phyloP scores from a whole-genome alignment of 495 filamentous ascomycete genomes.

The Podospora bellae-mahoneyi region DNA sequence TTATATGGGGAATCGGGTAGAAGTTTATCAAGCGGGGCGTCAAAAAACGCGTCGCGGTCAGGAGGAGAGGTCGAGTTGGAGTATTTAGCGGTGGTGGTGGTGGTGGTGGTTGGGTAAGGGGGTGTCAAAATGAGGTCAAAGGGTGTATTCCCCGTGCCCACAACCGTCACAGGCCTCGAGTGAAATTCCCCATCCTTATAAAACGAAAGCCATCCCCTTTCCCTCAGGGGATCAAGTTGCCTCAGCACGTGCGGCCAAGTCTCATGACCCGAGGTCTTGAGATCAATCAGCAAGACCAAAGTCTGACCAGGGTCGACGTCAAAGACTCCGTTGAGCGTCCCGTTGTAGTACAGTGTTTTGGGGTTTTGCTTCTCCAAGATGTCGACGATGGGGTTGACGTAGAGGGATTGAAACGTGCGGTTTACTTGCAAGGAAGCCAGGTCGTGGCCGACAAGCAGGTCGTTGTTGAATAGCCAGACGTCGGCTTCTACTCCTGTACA shows the following conservation, averaged over 20 bases:
- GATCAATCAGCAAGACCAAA: conserved; percentile 67
- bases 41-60: conserved; percentile 60
- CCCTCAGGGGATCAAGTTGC: conserved; percentile 63
- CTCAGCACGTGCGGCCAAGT: conserved; percentile 56
- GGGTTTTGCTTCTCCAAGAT: conserved; percentile 56
- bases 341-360: conserved; percentile 42
- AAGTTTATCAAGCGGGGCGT: conserved; percentile 55
- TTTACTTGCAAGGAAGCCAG: conserved; percentile 47
- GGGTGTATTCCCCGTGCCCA: conserved; percentile 75
- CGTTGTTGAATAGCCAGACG: conserved; percentile 74
- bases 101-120: not conserved
- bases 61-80: conserved; percentile 43
- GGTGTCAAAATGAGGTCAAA: conserved; percentile 51
- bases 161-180: conserved; percentile 65
- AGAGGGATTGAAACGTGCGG: conserved; percentile 60
- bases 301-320: conserved; percentile 57
- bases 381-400: conserved; percentile 59
- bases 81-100: too few species aligned
- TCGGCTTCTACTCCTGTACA: conserved; percentile 82
- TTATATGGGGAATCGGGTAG: conserved; percentile 35
- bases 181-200: conserved; percentile 51
- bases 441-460: conserved; percentile 61
- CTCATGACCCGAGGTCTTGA: conserved; percentile 55
- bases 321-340: conserved; percentile 56
- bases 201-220: conserved; percentile 57